phyloP scores from a whole-genome alignment of 768 basidiomycete species.

The Lactarius tabidus region DNA sequence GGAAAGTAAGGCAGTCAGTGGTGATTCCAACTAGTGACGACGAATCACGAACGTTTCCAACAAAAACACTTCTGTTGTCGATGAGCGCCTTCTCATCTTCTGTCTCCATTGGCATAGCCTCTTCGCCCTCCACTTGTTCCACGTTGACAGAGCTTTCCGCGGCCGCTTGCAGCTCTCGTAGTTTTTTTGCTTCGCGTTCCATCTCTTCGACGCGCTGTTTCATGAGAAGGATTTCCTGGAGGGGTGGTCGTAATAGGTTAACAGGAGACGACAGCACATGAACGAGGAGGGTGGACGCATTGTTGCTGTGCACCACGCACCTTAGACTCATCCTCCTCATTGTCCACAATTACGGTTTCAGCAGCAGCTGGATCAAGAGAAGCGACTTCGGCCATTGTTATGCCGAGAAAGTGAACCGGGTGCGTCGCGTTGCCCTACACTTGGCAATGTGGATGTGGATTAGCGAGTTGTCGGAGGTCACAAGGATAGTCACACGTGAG shows the following conservation, averaged over 20 bases:
- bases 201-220: constrained; percentile 91
- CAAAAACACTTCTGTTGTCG: constrained; percentile 85
- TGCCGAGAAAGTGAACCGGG: constrained; percentile 15
- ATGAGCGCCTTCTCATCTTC: constrained; percentile 83
- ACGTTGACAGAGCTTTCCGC: constrained; percentile 53
- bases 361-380: constrained; percentile 27
- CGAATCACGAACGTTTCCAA: constrained; percentile 81
- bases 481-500: constrained; percentile 1
- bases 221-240: constrained; percentile 83
- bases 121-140: constrained; percentile 45
- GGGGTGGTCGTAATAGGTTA: constrained; percentile 3
- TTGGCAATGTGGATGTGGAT: constrained; percentile 3
- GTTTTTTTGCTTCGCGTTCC: constrained; percentile 85
- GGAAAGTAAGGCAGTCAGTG: not conserved
- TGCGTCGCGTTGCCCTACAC: not conserved
- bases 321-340: constrained; percentile 36
- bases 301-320: constrained; percentile 26
- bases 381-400: constrained; percentile 32
- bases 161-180: constrained; percentile 81
- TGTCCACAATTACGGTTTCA: constrained; percentile 32
- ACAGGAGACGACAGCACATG: not conserved
- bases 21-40: not conserved
- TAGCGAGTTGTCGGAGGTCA: constrained; percentile 5
- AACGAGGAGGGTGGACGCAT: not conserved
- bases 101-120: constrained; percentile 56